Evolutionary conservation across 306 rosid genomes (phyloP), one percentile per base, ranked within the genome.

Genomic region (Nissolia schottii): DNA sequence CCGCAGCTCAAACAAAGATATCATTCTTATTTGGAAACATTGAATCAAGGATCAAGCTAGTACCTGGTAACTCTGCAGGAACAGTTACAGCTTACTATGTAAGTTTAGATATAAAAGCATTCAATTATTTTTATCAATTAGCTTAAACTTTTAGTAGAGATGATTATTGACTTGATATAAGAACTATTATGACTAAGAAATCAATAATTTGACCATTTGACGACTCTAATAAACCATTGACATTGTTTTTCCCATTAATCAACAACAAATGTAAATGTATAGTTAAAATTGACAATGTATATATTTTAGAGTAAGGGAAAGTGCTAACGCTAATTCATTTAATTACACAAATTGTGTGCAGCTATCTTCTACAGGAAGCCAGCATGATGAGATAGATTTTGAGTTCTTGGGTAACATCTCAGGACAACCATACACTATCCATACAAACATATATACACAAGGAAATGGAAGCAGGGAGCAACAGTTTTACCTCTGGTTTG

Each of bases 331-430:
- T 66, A n/a, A n/a, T n/a, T 67, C 11, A 20, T 53, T 18, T 6
- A 32, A 5, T 11, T n/a, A 23, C 38, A 48, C 29, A 32, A 80
- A 58, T 61, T 29, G 0, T 81, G 19, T 78, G 84, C 79, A 93
- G 98, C 70, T 90, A 63, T 87, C 98, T 1, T 93, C 97, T 1
- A 84, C 81, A 0, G 96, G 93, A 53, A 77, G 61, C 54, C 70
- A n/a, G 9, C 98, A 87, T 43, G 95, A 94, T 25, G 98, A 94
- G 83, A 87, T 91, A 72, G 98, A 94, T 67, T 94, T 83, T 41
- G 98, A 94, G 85, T 94, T 91, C 85, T 68, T 89, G 31, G 97
- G 98, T 28, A 94, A 94, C 71, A 50, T 76, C 64, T 77, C 96
- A 37, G 97, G 96, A 62, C 90, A 91, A 45, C 97, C 98, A 25